Evolutionary conservation across 2,329 filamentous ascomycete species (phyloP), one percentile per base, ranked within the genome.

Genomic region (Pseudocercospora fijiensis): DNA sequence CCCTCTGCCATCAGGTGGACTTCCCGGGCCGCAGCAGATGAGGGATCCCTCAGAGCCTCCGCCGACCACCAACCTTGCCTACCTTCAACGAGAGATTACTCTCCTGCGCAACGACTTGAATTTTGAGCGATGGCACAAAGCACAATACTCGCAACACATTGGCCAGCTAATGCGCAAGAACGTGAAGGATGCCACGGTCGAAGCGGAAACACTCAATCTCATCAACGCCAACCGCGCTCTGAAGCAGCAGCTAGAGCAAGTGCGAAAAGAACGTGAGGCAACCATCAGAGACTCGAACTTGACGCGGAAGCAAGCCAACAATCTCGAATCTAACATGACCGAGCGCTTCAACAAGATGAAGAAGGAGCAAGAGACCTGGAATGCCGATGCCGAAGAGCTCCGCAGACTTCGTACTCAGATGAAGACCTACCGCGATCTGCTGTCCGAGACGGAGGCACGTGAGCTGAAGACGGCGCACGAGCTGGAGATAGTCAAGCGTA

Each of bases 121-220:
- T 68, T 95, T 94, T 72, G 91, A 95, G 75, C 84, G 90, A 26
- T 94, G 92, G 76, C 83, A 94, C 71, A 94, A 93, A 74, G 86
- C 92, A 67, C 91, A 95, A 72, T 91, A 94, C 74, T 85, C 93
- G 68, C 85, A 88, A 1, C 90, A 94, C 64, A 93, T 95, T 73
- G 90, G 90, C 0, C 89, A 91, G 71, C 78, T 95, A 47, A 88
- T 90, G 69, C 84, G 90, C 13, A 87, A 88, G 66, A 88, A 92
- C 63, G 86, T 94, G 67, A 86, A 86, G 67, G 89, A 93, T 74
- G 90, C 90, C 7, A 89, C 90, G 1, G 89, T 86, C 0, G 91
- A 94, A 74, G 90, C 91, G 0, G 90, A 95, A 73, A 92, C 89
- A 1, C 90, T 94, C 69, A 92, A 92, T 59, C 79, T 95, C 3